Percentiles rank a stretch among this genome's conserved stretches.
These are phyloP conservation scores for Scenedesmus sp. DNA, from an alignment of 163 green algal genomes.

Conservation along the genomic window DNA sequence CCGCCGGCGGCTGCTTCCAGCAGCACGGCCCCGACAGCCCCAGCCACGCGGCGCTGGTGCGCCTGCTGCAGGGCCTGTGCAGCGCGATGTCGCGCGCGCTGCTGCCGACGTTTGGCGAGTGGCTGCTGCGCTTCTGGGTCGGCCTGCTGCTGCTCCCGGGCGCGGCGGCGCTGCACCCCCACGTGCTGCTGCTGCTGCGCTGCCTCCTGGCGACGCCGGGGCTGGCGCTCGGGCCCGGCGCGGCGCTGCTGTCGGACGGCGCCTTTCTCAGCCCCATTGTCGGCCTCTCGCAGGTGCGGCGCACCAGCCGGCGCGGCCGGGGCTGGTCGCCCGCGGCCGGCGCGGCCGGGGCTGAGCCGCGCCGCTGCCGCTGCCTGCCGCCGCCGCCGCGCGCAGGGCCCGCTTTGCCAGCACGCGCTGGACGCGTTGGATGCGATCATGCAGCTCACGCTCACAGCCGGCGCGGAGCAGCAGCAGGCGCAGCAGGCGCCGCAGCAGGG, in stretches of 20 bases:
- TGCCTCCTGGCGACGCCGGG: conserved; percentile 43
- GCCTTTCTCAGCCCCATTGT: conserved; percentile 44
- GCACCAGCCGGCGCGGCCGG: conserved; percentile 18
- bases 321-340: too few relatives aligned
- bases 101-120: conserved; percentile 65
- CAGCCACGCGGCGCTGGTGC: neutral
- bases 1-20: neutral
- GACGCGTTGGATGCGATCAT: conserved; percentile 63
- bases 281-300: conserved; percentile 31
- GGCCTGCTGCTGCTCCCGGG: conserved; percentile 67
- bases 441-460: conserved; percentile 20
- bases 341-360: neutral
- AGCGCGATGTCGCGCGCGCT: conserved; percentile 52
- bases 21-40: neutral
- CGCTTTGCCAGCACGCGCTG: conserved; percentile 48
- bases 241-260: conserved; percentile 38
- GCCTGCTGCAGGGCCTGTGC: conserved; percentile 30
- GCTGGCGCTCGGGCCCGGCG: conserved; percentile 42
- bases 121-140: conserved; percentile 50
- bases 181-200: conserved; percentile 49
- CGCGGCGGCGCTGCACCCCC: conserved; percentile 35
- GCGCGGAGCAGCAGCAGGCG: neutral
- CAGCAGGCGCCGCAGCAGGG: conserved; percentile 25
- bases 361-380: conserved; percentile 16
- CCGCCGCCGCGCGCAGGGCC: conserved; percentile 15